phyloP scores from a whole-genome alignment of 345 rosid species.

The Brassica juncea region DNA sequence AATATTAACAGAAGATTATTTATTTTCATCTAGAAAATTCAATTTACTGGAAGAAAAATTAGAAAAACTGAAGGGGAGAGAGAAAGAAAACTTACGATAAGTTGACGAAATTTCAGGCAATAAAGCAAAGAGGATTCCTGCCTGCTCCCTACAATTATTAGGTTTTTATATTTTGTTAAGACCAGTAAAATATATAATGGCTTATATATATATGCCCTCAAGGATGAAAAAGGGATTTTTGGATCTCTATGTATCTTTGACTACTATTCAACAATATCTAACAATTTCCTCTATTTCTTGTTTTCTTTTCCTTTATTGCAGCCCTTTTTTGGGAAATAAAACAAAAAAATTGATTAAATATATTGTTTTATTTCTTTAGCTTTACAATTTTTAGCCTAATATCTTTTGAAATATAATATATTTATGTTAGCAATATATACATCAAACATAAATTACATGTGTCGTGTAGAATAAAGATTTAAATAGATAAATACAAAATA shows the following conservation, averaged over 20 bases:
- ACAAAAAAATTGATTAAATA: not conserved
- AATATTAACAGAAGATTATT: slow-evolving; percentile 1
- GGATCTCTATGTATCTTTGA: not conserved
- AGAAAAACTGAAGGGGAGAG: not conserved
- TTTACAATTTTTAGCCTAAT: not conserved
- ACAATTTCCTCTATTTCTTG: not conserved
- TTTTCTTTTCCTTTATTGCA: not conserved
- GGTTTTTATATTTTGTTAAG: slow-evolving; percentile 19
- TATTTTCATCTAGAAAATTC: not conserved
- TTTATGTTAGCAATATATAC: no score
- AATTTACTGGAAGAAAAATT: slow-evolving; percentile 1
- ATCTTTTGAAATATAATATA: not conserved
- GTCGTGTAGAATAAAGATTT: not conserved
- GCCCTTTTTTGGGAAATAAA: not conserved
- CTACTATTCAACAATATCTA: slow-evolving; percentile 3
- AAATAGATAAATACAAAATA: not conserved
- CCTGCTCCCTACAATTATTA: slow-evolving; percentile 9
- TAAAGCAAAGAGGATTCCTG: slow-evolving; percentile 10
- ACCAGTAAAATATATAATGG: slow-evolving; percentile 4
- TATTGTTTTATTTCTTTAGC: not conserved
- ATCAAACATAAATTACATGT: not conserved
- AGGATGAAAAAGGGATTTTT: not conserved
- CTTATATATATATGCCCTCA: not conserved
- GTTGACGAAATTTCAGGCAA: slow-evolving; percentile 9
- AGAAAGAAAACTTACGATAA: slow-evolving; percentile 32